Evolutionary conservation across 2,329 filamentous ascomycete species (phyloP), one percentile per base, ranked within the genome.

Genomic region (Colletotrichum eremochloae): DNA sequence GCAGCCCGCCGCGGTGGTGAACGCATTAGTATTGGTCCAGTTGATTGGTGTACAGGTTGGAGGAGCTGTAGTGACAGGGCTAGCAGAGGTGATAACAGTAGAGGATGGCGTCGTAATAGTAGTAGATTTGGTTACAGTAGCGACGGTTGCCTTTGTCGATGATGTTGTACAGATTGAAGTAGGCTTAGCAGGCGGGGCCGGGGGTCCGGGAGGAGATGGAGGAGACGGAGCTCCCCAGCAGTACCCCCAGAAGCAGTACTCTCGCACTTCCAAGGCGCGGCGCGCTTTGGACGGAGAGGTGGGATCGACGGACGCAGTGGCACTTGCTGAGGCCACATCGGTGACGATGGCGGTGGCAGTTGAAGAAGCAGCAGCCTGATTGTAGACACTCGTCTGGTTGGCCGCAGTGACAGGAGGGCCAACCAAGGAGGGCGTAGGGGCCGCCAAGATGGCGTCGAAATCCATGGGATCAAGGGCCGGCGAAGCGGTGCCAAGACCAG

Each of bases 11-110:
- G 61, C 70, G 36, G 70, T 64, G 1, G 70, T 72, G 5, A 72
- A 72, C 1, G 61, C 20, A 33, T 50, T 50, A 11, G 70, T 70
- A 48, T 72, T 72, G 48, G 55, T 44, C 70, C 70, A 72, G 55
- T 53, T 72, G 24, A 65, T 36, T 2, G 70, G 70, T 3, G 70
- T 72, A 33, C 70, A 70, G 31, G 46, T 68, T 11, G 68, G 56
- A 9, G 70, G 60, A 42, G 40, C 40, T 12, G 60, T 24, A 20
- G 60, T 70, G 33, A 64, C 56, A 9, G 66, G 4, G 9, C 66
- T 18, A 14, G 66, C 11, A n/a, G 50, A 29, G 0, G 69, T 70
- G 31, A 60, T 31, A 5, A 70, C 66, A 12, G 66, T 11, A 36
- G 60, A 2, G 20, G 66, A 20, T 3, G 38, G 9, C 4, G 65